phyloP scores from a whole-genome alignment of 2,329 filamentous ascomycete genomes.

The Fusarium setosum region DNA sequence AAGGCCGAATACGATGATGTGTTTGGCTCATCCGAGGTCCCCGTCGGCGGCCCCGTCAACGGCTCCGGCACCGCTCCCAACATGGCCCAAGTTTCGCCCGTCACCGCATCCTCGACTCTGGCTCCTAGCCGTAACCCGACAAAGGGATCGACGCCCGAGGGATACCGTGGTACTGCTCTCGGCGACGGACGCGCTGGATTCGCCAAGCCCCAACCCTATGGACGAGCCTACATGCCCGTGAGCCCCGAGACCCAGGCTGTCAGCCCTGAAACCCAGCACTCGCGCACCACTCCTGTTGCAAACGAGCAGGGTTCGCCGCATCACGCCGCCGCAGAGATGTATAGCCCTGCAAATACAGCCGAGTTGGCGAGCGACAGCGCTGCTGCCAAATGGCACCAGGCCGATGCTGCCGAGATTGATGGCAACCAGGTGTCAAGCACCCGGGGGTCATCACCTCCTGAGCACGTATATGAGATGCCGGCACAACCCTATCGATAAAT shows the following conservation, averaged over 20 bases:
- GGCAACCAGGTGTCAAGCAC: constrained; percentile 46
- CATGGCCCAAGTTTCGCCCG: constrained; percentile 46
- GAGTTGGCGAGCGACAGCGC: constrained; percentile 50
- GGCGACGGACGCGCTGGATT: constrained; percentile 54
- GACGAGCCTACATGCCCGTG: constrained; percentile 44
- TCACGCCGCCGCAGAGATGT: constrained; percentile 40
- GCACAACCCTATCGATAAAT: constrained; percentile 50
- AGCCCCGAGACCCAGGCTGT: constrained; percentile 38
- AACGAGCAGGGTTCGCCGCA: constrained; percentile 17
- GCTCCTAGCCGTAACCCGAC: constrained; percentile 42
- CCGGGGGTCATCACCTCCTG: constrained; percentile 40
- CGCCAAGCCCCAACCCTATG: constrained; percentile 52
- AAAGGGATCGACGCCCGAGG: constrained; percentile 44
- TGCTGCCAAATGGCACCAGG: constrained; percentile 49
- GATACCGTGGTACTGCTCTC: constrained; percentile 54
- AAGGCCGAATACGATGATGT: constrained; percentile 53
- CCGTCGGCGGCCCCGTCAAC: constrained; percentile 47
- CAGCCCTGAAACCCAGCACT: constrained; percentile 39
- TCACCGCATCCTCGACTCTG: constrained; percentile 40
- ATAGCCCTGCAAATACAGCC: constrained; percentile 39
- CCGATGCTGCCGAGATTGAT: constrained; percentile 54
- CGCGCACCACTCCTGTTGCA: constrained; percentile 33
- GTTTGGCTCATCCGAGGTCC: constrained; percentile 56
- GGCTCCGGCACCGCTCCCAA: constrained; percentile 36
- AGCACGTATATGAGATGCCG: constrained; percentile 58